Percentiles rank a stretch among this genome's conserved stretches.
Conservation (phyloP, 2,329 filamentous ascomycete species). For the Aspergillus flavus region DNA sequence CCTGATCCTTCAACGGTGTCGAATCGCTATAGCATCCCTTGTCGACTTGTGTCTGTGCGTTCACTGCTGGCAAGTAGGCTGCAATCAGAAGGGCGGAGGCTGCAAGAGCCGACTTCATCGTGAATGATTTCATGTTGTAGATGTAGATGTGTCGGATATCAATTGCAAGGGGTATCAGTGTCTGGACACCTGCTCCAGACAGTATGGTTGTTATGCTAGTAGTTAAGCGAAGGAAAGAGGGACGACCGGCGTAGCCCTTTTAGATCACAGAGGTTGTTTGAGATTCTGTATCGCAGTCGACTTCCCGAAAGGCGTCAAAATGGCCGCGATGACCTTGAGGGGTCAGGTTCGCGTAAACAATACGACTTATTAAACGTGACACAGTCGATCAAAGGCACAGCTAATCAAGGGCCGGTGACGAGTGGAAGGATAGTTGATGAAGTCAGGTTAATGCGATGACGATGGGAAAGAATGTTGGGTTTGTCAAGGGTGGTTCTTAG, state of each 20-base stretch:
- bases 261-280: slow-evolving; percentile 6
- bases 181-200: slow-evolving; percentile 21
- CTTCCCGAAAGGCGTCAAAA: neutral
- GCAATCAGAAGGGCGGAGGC: slow-evolving; percentile 31
- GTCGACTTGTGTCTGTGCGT: slow-evolving; percentile 21
- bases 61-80: slow-evolving; percentile 21
- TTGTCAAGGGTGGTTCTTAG: slow-evolving; percentile 17
- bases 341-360: slow-evolving; percentile 3
- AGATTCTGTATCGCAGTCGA: neutral
- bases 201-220: slow-evolving; percentile 18
- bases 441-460: slow-evolving; percentile 7
- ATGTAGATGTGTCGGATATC: slow-evolving; percentile 8
- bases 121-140: slow-evolving; percentile 32
- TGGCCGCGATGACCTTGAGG: neutral
- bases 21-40: slow-evolving; percentile 57
- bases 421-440: slow-evolving; percentile 5
- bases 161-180: slow-evolving; percentile 10
- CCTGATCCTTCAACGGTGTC: slow-evolving; percentile 51
- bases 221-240: slow-evolving; percentile 30
- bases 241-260: slow-evolving; percentile 44
- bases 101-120: slow-evolving; percentile 27
- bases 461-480: slow-evolving; percentile 12
- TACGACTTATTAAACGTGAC: neutral
- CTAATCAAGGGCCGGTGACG: neutral
- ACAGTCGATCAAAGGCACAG: neutral